Conservation (phyloP, 1,139 yeast genomes). For the Yamadazyma pseudoaaseri region DNA sequence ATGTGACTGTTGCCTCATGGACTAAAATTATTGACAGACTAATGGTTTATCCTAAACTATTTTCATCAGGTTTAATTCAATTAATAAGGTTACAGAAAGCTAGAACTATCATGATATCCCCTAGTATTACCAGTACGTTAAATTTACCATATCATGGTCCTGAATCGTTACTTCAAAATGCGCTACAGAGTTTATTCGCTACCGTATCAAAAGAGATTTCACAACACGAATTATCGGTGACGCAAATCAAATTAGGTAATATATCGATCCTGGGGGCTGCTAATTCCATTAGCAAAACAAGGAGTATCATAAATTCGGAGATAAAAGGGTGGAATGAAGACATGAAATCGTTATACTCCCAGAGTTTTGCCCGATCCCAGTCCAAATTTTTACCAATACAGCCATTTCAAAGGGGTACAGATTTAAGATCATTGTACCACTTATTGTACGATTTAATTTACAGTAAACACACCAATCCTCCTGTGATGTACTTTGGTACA, state of each 20-base stretch:
- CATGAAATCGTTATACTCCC: slow-evolving; percentile 36
- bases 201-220: slow-evolving; percentile 38
- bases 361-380: slow-evolving; percentile 34
- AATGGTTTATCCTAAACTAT: slow-evolving; percentile 46
- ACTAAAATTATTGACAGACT: slow-evolving; percentile 45
- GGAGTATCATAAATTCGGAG: slow-evolving; percentile 30
- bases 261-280: slow-evolving; percentile 36
- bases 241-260: slow-evolving; percentile 50
- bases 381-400: slow-evolving; percentile 32
- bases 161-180: slow-evolving; percentile 41
- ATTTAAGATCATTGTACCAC: slow-evolving; percentile 51
- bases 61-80: slow-evolving; percentile 57
- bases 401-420: slow-evolving; percentile 36
- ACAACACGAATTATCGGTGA: slow-evolving; percentile 42
- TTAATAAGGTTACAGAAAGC: slow-evolving; percentile 51
- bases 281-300: slow-evolving; percentile 25
- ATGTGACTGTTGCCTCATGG: slow-evolving; percentile 56
- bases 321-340: slow-evolving; percentile 42
- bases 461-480: slow-evolving; percentile 21
- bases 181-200: slow-evolving; percentile 37
- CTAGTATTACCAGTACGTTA: slow-evolving; percentile 43
- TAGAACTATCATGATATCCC: slow-evolving; percentile 43
- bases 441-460: slow-evolving; percentile 55
- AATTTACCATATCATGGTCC: slow-evolving; percentile 51
- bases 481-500: slow-evolving; percentile 47